Base-by-base conservation (phyloP, 2,329 filamentous ascomycete species). In the Botrytis pseudocinerea region DNA sequence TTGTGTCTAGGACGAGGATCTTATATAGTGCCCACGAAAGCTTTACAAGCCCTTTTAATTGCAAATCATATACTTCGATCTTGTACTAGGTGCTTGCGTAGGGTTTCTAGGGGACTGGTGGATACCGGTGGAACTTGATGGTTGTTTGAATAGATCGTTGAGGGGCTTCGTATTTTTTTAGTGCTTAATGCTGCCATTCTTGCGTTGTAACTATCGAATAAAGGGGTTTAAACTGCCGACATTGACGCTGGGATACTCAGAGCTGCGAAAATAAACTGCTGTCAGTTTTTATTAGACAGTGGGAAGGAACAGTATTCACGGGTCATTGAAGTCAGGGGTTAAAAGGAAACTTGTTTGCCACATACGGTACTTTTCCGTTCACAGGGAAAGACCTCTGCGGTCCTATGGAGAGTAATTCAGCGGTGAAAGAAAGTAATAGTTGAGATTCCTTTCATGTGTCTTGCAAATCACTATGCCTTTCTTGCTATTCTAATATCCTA, bases 221-320 rank as follows among this genome's bases (percentile, higher is more conserved):
- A 25, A 25, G 4, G 9, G 8, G 0, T 48, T 48, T 12, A 48
- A 48, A 48, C 1, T 22, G 1, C 46, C 46, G 20, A 48, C 22
- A 12, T 48, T 48, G 4, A 48, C 46, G 22, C 46, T 1, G 9
- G 9, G 9, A 48, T 48, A 48, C 46, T 25, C 25, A 12, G 4
- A 4, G 9, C 48, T 51, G 48, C 48, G 10, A 22, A 4, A 51
- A 1, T 51, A n/a, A 25, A 6, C 0, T 22, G 22, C 10, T 51
- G 4, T 51, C 48, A 51, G 10, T 1, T n/a, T 1, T 14, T n/a
- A n/a, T 25, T 5, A 6, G 48, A 25, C 1, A 25, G 22, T 51
- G 22, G 14, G 48, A 51, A 0, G 25, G 10, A 51, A 25, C 4
- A 1, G 1, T n/a, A 14, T 25, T 6, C 2, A 4, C 2, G 6